Evolutionary conservation across 495 filamentous ascomycete species (phyloP).

Genomic region (Penicillium mononematosum): DNA sequence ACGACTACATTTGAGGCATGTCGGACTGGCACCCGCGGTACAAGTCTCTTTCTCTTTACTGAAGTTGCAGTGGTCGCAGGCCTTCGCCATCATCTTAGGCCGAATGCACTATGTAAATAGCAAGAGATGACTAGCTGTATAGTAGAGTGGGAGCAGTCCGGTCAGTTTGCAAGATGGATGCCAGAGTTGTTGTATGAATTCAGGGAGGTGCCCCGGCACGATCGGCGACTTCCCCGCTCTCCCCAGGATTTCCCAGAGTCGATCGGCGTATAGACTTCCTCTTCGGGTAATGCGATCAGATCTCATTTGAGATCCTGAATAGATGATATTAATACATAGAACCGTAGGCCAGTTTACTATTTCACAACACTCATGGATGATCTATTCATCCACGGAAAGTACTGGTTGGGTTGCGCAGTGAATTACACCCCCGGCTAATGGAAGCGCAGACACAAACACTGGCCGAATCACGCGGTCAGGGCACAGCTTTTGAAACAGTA

Average conservation of each 20-base stretch:
- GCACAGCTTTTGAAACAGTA: slow-evolving; percentile 13
- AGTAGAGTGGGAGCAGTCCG: neutral
- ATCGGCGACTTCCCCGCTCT: slow-evolving; percentile 21
- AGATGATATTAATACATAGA: too few species aligned
- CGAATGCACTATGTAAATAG: neutral
- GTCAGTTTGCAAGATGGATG: neutral
- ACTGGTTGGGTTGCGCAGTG: slow-evolving; percentile 28
- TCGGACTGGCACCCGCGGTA: slow-evolving; percentile 18
- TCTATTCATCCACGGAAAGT: neutral
- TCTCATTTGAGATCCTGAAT: neutral
- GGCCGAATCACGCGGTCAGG: slow-evolving; percentile 14
- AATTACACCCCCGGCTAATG: slow-evolving; percentile 21
- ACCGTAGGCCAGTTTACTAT: too few species aligned
- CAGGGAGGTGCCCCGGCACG: neutral
- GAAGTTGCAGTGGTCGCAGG: slow-evolving; percentile 28
- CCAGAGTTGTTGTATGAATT: slow-evolving; percentile 1
- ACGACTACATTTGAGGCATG: slow-evolving; percentile 28
- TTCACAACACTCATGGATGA: neutral
- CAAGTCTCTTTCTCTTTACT: slow-evolving; percentile 28
- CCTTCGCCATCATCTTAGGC: slow-evolving; percentile 23
- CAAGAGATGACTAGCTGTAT: neutral
- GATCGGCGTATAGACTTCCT: slow-evolving; percentile 9
- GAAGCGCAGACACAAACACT: slow-evolving; percentile 13
- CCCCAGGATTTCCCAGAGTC: slow-evolving; percentile 11
- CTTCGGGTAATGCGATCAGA: neutral